phyloP scores from a whole-genome alignment of 179 eudicot species.

The Carnegiea gigantea region DNA sequence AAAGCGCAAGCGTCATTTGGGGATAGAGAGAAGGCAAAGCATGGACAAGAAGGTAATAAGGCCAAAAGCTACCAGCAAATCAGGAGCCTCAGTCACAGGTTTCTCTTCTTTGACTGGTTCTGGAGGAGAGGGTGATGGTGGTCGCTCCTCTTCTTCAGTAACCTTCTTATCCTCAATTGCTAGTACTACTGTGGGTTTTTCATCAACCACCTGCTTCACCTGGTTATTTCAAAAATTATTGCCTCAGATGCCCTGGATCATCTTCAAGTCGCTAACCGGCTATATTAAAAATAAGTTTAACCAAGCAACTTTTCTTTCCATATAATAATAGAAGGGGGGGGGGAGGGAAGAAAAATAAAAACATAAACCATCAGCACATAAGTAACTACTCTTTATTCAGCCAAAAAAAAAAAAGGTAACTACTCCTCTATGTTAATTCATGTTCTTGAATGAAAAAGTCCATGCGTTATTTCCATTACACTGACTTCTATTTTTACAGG shows the following conservation, averaged over 20 bases:
- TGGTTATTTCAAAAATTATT: conserved; percentile 19
- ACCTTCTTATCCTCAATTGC: conserved; percentile 71
- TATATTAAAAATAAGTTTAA: background rate
- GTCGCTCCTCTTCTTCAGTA: conserved; percentile 53
- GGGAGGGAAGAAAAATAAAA: background rate
- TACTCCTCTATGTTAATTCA: background rate
- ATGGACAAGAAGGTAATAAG: background rate
- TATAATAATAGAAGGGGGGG: background rate
- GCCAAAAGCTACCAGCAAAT: conserved; percentile 8
- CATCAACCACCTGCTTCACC: conserved; percentile 61
- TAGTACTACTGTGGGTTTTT: conserved; percentile 52
- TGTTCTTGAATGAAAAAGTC: background rate
- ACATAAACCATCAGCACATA: too few relatives aligned
- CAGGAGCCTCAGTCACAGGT: conserved; percentile 12
- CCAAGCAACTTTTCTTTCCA: background rate
- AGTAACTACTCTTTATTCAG: too few relatives aligned
- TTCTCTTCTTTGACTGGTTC: conserved; percentile 53
- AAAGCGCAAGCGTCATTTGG: background rate
- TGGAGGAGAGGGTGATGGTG: conserved; percentile 67
- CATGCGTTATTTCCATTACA: background rate
- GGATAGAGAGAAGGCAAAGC: conserved; percentile 7
- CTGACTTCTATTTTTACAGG: background rate
- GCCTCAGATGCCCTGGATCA: conserved; percentile 8
- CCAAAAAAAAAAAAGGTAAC: too few relatives aligned
- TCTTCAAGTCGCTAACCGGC: background rate